Percentiles rank a stretch among this genome's conserved stretches.
phyloP scores from a whole-genome alignment of 73 alveolate species.

The Blepharisma stoltei region DNA sequence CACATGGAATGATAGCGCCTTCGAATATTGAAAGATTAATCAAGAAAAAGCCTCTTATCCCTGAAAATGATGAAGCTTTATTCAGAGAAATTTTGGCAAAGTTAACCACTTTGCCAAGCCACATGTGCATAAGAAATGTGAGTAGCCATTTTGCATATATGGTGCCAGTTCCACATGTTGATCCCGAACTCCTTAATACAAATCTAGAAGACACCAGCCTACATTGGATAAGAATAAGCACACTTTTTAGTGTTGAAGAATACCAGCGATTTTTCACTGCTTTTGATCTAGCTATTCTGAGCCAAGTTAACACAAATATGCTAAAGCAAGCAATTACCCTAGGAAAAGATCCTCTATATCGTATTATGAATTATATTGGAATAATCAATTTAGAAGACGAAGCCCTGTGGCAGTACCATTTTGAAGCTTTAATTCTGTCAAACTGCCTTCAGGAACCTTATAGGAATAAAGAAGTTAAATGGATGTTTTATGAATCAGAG shows the following conservation, averaged over 20 bases:
- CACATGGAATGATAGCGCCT: neutral
- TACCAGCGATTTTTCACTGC: conserved; percentile 15
- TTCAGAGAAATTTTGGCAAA: conserved; percentile 16
- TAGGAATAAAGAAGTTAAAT: conserved; percentile 13
- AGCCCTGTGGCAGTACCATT: conserved; percentile 21
- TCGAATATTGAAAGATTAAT: conserved; percentile 15
- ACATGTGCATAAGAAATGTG: conserved; percentile 20
- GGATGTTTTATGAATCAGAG: conserved; percentile 1
- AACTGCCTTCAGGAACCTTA: neutral
- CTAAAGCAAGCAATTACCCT: neutral
- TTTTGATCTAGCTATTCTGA: conserved; percentile 15
- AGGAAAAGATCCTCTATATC: neutral
- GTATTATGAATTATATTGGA: conserved; percentile 12
- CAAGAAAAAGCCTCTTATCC: conserved; percentile 3
- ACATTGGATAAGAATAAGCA: conserved; percentile 25
- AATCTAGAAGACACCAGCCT: neutral
- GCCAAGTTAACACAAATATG: conserved; percentile 7
- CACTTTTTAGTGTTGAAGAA: conserved; percentile 19
- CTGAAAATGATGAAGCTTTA: conserved; percentile 1
- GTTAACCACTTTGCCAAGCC: conserved; percentile 5
- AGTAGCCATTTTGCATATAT: conserved; percentile 2
- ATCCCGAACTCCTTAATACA: conserved; percentile 13
- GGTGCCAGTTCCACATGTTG: neutral
- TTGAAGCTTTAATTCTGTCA: neutral
- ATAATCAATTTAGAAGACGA: conserved; percentile 20